These are phyloP conservation scores for Achaetomiella virescens DNA, from an alignment of 495 filamentous ascomycete genomes.

Conservation along the genomic window DNA sequence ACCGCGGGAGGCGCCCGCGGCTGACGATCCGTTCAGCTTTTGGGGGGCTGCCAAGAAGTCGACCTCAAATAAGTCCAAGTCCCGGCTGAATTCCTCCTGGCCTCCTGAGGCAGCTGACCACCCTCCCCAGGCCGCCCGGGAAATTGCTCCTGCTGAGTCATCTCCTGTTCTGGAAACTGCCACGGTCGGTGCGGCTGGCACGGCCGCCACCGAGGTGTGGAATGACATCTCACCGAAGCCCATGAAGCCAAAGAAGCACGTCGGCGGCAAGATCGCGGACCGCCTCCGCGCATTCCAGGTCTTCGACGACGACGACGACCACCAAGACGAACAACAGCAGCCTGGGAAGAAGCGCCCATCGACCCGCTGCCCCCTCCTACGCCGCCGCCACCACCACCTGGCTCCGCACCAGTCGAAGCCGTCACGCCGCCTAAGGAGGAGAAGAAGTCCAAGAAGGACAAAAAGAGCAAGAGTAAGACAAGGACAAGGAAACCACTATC, in stretches of 20 bases:
- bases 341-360: conserved; percentile 6
- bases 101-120: conserved; percentile 7
- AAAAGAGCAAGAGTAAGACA: conserved; percentile 2
- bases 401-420: conserved; percentile 3
- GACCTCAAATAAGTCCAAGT: conserved; percentile 24
- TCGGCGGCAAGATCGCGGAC: conserved; percentile 46
- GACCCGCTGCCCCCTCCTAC: conserved; percentile 15
- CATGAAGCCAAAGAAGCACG: conserved; percentile 38
- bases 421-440: conserved; percentile 18
- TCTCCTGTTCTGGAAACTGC: conserved; percentile 34
- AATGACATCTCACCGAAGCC: conserved; percentile 33
- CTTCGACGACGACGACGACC: conserved; percentile 35
- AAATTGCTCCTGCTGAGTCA: conserved; percentile 40
- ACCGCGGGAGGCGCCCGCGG: conserved; percentile 6
- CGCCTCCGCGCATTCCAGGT: conserved; percentile 48
- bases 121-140: conserved; percentile 13
- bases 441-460: conserved; percentile 25
- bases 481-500: conserved; percentile 6
- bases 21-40: conserved; percentile 39
- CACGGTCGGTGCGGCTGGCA: conserved; percentile 16
- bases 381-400: conserved; percentile 13
- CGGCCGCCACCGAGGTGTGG: conserved; percentile 25
- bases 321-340: conserved; percentile 17
- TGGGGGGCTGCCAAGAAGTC: conserved; percentile 41
- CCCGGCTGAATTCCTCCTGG: conserved; percentile 15